These are phyloP conservation scores for Salvia rosmarinus DNA, from an alignment of 257 asterid species.

Conservation along the genomic window DNA sequence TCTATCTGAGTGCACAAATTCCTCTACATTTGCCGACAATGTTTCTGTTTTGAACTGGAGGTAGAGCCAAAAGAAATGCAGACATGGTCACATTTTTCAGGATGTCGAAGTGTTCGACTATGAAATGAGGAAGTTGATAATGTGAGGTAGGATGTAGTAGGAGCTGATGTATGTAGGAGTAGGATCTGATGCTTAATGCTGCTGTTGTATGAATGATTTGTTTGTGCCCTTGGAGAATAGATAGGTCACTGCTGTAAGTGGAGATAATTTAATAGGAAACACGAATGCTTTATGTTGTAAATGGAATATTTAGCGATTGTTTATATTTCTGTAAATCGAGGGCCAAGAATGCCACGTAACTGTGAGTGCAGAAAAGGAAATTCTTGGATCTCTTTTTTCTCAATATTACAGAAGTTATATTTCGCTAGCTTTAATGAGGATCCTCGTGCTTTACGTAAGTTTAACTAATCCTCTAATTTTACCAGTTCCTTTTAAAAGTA, in stretches of 20 bases:
- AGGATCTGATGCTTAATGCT: conserved; percentile 20
- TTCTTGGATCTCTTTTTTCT: neutral
- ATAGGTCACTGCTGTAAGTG: too few species aligned
- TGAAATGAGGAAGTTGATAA: neutral
- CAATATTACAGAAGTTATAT: neutral
- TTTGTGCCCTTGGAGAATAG: neutral
- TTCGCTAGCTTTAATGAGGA: too few species aligned
- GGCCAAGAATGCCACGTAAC: neutral
- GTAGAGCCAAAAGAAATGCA: neutral
- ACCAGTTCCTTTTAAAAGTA: neutral
- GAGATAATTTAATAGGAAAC: too few species aligned
- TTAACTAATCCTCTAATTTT: too few species aligned
- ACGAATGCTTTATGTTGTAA: neutral
- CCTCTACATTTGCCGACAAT: neutral
- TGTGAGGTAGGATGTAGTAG: conserved; percentile 1
- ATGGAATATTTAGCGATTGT: neutral
- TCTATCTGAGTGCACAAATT: neutral
- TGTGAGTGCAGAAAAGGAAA: neutral
- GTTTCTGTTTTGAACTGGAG: neutral
- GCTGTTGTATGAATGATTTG: conserved; percentile 1
- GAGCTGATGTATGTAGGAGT: neutral
- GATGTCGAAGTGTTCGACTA: neutral
- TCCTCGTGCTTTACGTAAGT: too few species aligned
- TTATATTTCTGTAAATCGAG: neutral
- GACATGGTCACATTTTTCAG: neutral